Base-by-base conservation (phyloP, 306 rosid genomes). In the Fagus crenata region DNA sequence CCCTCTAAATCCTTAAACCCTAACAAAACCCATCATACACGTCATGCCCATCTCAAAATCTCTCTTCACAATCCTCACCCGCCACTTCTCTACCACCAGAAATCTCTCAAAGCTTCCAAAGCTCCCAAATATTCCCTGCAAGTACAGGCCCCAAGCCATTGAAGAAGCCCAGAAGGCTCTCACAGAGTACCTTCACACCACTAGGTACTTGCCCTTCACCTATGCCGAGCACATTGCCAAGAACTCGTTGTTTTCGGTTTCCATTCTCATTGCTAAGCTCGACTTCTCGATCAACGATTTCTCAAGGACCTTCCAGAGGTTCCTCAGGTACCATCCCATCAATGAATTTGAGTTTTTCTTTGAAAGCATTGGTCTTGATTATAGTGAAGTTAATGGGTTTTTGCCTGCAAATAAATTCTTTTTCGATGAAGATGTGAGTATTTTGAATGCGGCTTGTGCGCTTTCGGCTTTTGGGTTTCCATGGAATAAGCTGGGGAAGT, bases 301-400 rank as follows among this genome's bases (percentile, higher is more conserved):
- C 84, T 46, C 87, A 6, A 77, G 41, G 49, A 75, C 40, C 80
- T 65, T 91, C 77, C 63, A 63, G 76, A 91, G 53, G 84, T 72
- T 88, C 75, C 85, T 93, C 71, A 87, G 96, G 88, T 91, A 93
- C 82, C 80, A 93, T 71, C 97, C 97, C 60, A 84, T 91, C 42
- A 91, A 93, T n/a, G 96, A 93, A 74, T 91, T 89, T 59, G 93
- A 93, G 77, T 89, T 93, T 75, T 93, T 93, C 81, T 90, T 91
- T 63, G 98, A 93, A 60, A 91, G 96, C 79, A 93, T 93, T 15
- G 97, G 98, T 46, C 80, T 93, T 6, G 78, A 68, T 8, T 83
- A 82, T 59, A 39, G 67, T 4, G 81, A 85, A 2, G 75, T 89
- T 75, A 46, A 53, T 36, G 32, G 69, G 33, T 60, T 85, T 40